phyloP scores from a whole-genome alignment of 1,284 basidiomycete species.

The Schizopora paradoxa region DNA sequence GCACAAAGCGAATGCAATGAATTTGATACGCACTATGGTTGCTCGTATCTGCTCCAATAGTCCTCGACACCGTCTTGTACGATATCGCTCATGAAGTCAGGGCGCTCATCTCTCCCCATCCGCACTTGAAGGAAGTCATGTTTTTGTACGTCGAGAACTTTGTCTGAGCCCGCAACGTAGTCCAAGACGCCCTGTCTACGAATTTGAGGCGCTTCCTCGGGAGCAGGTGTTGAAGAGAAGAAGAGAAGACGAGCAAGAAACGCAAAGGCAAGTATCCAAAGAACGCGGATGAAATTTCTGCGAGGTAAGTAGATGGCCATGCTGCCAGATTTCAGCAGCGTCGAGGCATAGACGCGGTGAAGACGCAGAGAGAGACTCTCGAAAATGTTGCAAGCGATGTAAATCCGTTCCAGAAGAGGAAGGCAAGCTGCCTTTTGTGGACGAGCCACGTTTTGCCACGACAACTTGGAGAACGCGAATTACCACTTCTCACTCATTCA shows the following conservation, averaged over 20 bases:
- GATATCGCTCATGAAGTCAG: conserved; percentile 73
- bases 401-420: too few species aligned
- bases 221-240: conserved; percentile 39
- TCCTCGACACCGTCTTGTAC: conserved; percentile 75
- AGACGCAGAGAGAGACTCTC: too few species aligned
- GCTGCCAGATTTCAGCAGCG: too few species aligned
- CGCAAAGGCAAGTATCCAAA: conserved; percentile 25
- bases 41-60: conserved; percentile 88
- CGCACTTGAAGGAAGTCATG: conserved; percentile 84
- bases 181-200: conserved; percentile 80
- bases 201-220: conserved; percentile 46
- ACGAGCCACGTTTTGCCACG: too few species aligned
- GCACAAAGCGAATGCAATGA: not conserved
- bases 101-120: conserved; percentile 76
- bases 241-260: conserved; percentile 37
- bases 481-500: too few species aligned
- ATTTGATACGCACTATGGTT: conserved; percentile 65
- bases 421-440: too few species aligned
- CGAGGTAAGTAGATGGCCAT: conserved; percentile 34
- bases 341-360: too few species aligned
- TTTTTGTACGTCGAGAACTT: conserved; percentile 79
- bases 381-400: too few species aligned
- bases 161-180: conserved; percentile 76
- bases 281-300: conserved; percentile 32
- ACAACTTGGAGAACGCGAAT: too few species aligned